Evolutionary conservation across 116 monocot species (phyloP).

Genomic region (Cymodocea nodosa): DNA sequence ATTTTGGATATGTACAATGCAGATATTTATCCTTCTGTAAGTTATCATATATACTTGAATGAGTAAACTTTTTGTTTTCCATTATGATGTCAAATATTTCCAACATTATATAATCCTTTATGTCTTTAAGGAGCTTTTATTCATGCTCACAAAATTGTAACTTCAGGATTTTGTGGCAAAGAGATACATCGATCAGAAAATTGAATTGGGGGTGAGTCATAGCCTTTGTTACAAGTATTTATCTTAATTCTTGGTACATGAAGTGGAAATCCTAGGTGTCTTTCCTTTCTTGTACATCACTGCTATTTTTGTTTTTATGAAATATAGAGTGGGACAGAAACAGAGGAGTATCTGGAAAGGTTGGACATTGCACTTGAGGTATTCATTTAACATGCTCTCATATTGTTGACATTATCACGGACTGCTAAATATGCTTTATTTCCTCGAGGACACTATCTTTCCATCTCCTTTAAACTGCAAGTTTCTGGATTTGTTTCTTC

Average conservation of each 20-base stretch:
- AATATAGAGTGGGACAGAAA: conserved; percentile 68
- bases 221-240: neutral
- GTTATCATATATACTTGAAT: conserved; percentile 1
- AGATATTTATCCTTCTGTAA: conserved; percentile 90
- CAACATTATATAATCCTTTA: neutral
- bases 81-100: neutral
- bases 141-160: neutral
- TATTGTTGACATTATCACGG: too few relatives aligned
- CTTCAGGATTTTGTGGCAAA: conserved; percentile 71
- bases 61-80: neutral
- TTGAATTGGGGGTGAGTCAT: conserved; percentile 60
- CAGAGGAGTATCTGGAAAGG: conserved; percentile 60
- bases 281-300: neutral
- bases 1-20: conserved; percentile 96
- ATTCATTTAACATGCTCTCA: neutral
- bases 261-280: neutral
- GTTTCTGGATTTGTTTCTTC: too few relatives aligned
- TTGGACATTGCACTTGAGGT: conserved; percentile 85
- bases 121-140: neutral
- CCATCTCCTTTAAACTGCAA: too few relatives aligned
- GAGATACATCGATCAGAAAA: conserved; percentile 65
- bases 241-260: neutral
- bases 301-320: neutral
- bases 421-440: too few relatives aligned
- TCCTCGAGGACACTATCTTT: too few relatives aligned